Conservation (phyloP, 257 asterid genomes). For the Gynochthodes officinalis region DNA sequence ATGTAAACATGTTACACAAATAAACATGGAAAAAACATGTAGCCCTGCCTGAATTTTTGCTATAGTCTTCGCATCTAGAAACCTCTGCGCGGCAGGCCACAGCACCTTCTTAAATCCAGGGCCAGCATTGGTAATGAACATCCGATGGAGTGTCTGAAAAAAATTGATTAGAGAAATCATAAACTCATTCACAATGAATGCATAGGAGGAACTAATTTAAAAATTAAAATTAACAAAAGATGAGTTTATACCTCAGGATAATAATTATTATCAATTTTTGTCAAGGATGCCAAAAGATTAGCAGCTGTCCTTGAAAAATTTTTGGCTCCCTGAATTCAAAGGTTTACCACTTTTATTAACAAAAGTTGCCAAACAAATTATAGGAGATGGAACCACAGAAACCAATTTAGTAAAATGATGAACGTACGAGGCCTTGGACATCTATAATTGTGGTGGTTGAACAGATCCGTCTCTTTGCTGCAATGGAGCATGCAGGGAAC, state of each 20-base stretch:
- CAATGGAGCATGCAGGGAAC: slow-evolving; percentile 92
- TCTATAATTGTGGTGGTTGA: slow-evolving; percentile 86
- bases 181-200: not conserved
- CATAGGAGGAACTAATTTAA: not conserved
- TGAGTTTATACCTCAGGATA: slow-evolving; percentile 78
- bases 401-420: slow-evolving; percentile 14
- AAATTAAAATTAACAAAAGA: slow-evolving; percentile 11
- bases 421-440: slow-evolving; percentile 91
- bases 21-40: slow-evolving; percentile 5
- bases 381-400: slow-evolving; percentile 5
- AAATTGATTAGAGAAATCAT: not conserved
- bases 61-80: slow-evolving; percentile 79
- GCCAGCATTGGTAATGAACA: slow-evolving; percentile 94
- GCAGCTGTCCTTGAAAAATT: slow-evolving; percentile 73
- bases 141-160: slow-evolving; percentile 78
- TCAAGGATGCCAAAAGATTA: slow-evolving; percentile 71
- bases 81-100: slow-evolving; percentile 95
- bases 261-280: slow-evolving; percentile 73
- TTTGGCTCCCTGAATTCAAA: slow-evolving; percentile 65
- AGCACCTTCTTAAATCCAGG: slow-evolving; percentile 83
- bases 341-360: not conserved
- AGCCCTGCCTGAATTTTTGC: slow-evolving; percentile 63
- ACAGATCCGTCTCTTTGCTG: slow-evolving; percentile 77
- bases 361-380: not conserved
- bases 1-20: slow-evolving; percentile 10